Evolutionary conservation across 129 eudicot genomes (phyloP).

Genomic region (Heracleum sosnowskyi): DNA sequence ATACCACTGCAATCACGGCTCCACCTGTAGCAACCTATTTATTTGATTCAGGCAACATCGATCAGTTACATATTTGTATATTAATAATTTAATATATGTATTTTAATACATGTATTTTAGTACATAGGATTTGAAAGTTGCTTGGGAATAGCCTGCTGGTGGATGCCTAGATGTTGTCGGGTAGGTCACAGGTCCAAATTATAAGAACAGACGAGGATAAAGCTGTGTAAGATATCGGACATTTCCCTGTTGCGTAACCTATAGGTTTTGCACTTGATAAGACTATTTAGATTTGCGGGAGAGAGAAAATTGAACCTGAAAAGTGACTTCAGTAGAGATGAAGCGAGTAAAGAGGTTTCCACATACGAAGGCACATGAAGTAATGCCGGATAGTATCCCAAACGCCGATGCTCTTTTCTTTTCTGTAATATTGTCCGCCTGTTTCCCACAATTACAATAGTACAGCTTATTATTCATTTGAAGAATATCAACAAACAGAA

Average conservation of each 20-base stretch:
- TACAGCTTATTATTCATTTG: not conserved
- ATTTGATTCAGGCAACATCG: not conserved
- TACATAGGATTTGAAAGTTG: no score
- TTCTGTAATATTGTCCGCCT: conserved; percentile 75
- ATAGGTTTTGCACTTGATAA: not conserved
- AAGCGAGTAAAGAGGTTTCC: conserved; percentile 46
- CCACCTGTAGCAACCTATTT: conserved; percentile 69
- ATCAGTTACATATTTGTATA: not conserved
- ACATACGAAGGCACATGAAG: conserved; percentile 36
- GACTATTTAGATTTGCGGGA: not conserved
- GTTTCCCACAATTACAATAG: conserved; percentile 2
- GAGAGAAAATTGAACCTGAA: conserved; percentile 22
- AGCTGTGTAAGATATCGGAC: not conserved
- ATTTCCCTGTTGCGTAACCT: not conserved
- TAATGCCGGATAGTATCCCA: conserved; percentile 42
- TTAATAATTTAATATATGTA: no score
- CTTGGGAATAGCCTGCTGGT: no score
- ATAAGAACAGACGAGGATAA: no score
- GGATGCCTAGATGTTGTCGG: no score
- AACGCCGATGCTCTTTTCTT: conserved; percentile 32
- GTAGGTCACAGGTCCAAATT: no score
- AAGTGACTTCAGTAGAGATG: conserved; percentile 39
- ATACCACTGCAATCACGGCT: conserved; percentile 47
- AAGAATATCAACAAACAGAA: not conserved
- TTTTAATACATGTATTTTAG: no score